Evolutionary conservation across 2,329 filamentous ascomycete species (phyloP).

Genomic region (Fusarium sp.): DNA sequence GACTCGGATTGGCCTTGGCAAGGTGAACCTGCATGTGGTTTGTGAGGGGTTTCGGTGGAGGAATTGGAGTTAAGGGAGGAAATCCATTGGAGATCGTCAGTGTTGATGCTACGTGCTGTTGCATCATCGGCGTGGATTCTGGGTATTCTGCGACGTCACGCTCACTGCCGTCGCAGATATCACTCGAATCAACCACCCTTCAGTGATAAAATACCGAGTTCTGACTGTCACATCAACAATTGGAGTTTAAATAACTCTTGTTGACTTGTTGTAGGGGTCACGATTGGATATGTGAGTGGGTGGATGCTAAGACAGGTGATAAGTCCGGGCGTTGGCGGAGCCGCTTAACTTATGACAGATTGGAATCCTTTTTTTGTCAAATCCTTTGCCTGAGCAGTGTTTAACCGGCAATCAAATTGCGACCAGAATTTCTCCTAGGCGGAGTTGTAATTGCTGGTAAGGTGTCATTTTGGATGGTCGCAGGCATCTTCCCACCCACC

Average conservation of each 20-base stretch:
- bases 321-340: slow-evolving; percentile 25
- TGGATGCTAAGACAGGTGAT: slow-evolving; percentile 5
- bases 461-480: slow-evolving; percentile 2
- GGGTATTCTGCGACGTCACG: slow-evolving; percentile 8
- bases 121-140: slow-evolving; percentile 16
- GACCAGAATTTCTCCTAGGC: slow-evolving; percentile 17
- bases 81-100: slow-evolving; percentile 17
- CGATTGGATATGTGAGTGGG: background rate
- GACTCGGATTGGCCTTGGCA: slow-evolving; percentile 12
- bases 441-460: slow-evolving; percentile 24
- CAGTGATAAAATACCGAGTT: slow-evolving; percentile 7
- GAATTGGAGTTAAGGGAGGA: slow-evolving; percentile 7
- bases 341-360: slow-evolving; percentile 26
- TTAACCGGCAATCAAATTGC: slow-evolving; percentile 22
- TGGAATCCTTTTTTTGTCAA: slow-evolving; percentile 2
- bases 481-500: background rate
- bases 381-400: slow-evolving; percentile 16
- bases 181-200: background rate
- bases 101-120: slow-evolving; percentile 12
- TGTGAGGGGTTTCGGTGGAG: slow-evolving; percentile 24
- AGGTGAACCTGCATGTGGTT: slow-evolving; percentile 11
- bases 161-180: slow-evolving; percentile 10
- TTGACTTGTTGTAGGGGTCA: slow-evolving; percentile 9
- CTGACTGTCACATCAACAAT: slow-evolving; percentile 6
- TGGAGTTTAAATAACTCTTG: slow-evolving; percentile 3